Percentiles rank a stretch among this genome's conserved stretches.
These are phyloP conservation scores for Allomyces macrogynus DNA, from an alignment of 192 early-diverging fungal species.

Conservation along the genomic window DNA sequence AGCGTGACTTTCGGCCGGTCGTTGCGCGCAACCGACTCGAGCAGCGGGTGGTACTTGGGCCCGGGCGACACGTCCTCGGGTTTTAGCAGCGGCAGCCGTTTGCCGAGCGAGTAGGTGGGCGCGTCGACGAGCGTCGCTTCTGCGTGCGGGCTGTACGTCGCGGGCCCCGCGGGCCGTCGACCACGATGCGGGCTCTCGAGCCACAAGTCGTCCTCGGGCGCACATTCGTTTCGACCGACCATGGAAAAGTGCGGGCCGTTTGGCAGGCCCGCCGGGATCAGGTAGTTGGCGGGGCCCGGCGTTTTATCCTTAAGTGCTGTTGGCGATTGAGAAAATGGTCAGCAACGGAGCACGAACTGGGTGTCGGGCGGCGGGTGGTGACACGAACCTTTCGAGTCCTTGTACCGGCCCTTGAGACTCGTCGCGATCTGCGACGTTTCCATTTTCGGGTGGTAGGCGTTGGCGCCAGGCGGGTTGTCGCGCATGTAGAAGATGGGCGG, in stretches of 20 bases:
- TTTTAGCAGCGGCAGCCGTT: background rate
- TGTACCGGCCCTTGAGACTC: background rate
- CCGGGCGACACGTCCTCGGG: background rate
- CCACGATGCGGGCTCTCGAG: background rate
- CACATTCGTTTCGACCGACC: background rate
- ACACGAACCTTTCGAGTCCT: background rate
- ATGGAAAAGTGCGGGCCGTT: background rate
- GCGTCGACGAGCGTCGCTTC: background rate
- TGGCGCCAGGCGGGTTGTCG: background rate
- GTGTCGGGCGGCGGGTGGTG: too few species aligned
- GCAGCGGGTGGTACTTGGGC: background rate
- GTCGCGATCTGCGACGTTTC: background rate
- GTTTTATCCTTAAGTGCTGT: background rate
- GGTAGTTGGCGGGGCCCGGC: background rate
- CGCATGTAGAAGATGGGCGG: background rate
- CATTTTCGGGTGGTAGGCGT: background rate
- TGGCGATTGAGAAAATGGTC: too few species aligned
- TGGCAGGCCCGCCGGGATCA: background rate
- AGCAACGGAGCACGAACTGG: too few species aligned
- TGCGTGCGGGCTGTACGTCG: background rate
- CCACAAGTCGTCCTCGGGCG: background rate
- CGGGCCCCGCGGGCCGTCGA: background rate
- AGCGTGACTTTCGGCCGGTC: background rate
- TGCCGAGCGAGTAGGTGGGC: background rate
- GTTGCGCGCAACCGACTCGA: background rate